Evolutionary conservation across 805 yeast species (phyloP).

Genomic region (Metschnikowia borealis): DNA sequence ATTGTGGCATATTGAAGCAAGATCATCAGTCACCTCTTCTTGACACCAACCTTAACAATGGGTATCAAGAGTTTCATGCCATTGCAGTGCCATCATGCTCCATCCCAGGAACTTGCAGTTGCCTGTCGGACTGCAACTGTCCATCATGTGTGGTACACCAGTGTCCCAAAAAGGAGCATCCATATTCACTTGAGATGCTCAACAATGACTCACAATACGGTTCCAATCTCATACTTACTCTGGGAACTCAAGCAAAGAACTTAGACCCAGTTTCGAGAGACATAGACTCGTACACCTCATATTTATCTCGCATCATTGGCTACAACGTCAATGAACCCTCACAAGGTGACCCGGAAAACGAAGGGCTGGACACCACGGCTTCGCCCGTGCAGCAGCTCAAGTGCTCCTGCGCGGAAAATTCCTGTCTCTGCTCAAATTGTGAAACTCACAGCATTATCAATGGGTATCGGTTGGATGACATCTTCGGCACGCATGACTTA

Average conservation of each 20-base stretch:
- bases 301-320: constrained; percentile 5
- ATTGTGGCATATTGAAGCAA: constrained; percentile 2
- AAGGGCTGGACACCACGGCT: neutral
- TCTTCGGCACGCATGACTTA: constrained; percentile 18
- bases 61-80: constrained; percentile 18
- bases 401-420: constrained; percentile 16
- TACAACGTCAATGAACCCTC: constrained; percentile 4
- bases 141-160: constrained; percentile 36
- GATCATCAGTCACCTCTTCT: neutral
- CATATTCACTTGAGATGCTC: constrained; percentile 9
- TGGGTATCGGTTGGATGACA: constrained; percentile 39
- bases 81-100: constrained; percentile 33
- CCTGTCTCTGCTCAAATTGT: constrained; percentile 34
- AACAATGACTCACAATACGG: constrained; percentile 13
- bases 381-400: neutral
- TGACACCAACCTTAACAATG: neutral
- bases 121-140: constrained; percentile 36
- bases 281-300: constrained; percentile 4
- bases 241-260: neutral
- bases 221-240: constrained; percentile 13
- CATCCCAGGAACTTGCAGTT: constrained; percentile 34
- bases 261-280: neutral
- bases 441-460: constrained; percentile 44
- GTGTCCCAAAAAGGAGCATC: constrained; percentile 6
- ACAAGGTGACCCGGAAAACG: neutral